phyloP scores from a whole-genome alignment of 306 rosid genomes.

The Quercus glauca region DNA sequence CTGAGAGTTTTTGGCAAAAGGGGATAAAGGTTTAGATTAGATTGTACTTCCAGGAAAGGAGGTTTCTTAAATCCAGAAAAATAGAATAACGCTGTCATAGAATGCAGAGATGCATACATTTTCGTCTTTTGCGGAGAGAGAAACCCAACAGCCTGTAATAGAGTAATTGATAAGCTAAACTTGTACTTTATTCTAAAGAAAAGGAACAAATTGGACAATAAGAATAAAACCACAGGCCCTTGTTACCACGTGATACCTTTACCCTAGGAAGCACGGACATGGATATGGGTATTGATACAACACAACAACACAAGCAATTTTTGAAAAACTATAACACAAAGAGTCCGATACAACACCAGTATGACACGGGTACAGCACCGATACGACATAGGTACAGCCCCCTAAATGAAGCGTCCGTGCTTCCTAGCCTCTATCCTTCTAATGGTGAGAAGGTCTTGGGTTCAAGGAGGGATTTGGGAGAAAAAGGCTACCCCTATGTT shows the following conservation, averaged over 20 bases:
- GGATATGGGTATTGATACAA: no score
- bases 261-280: neutral
- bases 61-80: conserved; percentile 16
- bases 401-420: no score
- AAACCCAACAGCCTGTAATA: conserved; percentile 67
- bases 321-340: no score
- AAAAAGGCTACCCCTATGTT: neutral
- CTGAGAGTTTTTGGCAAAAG: conserved; percentile 33
- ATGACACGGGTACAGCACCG: no score
- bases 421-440: neutral
- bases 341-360: no score
- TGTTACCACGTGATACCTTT: neutral
- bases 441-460: neutral
- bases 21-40: conserved; percentile 15
- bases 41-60: conserved; percentile 3
- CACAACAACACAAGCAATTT: no score
- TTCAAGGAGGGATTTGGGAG: neutral
- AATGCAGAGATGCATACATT: conserved; percentile 51
- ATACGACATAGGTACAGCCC: no score
- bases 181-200: conserved; percentile 11
- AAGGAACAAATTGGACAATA: conserved; percentile 10
- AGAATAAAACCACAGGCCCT: neutral
- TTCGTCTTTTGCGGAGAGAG: conserved; percentile 74
- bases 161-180: conserved; percentile 33
- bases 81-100: conserved; percentile 11